Base-by-base conservation (phyloP, 768 basidiomycete species). In the Neoboletus subvelutipes region DNA sequence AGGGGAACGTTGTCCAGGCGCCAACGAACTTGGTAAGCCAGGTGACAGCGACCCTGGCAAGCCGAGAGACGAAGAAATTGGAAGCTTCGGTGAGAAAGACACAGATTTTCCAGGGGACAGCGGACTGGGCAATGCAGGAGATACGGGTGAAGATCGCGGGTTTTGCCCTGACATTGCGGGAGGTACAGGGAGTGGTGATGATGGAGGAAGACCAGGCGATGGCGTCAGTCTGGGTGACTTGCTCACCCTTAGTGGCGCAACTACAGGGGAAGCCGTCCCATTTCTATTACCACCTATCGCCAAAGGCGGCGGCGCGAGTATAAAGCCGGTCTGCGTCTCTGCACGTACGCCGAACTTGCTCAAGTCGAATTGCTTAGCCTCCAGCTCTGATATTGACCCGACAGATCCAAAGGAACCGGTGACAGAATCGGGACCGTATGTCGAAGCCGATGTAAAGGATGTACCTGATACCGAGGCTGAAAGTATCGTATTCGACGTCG, bases 241-340 rank as follows among this genome's bases (percentile, higher is more conserved):
- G 51, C 54, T 55, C 20, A 72, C 34, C 12, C 70, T 63, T 0
- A 72, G 46, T 0, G 71, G 71, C 9, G 72, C 67, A 3, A 71
- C 59, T 0, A 34, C 29, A 0, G 69, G 49, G 1, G 65, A 58
- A 1, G 49, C 40, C 20, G 46, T 1, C 8, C 41, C 39, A 26
- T 31, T 57, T 17, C 36, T 52, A 10, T 42, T 20, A 18, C 50
- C 45, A 18, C 67, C 67, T 4, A 70, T 54, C 22, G 28, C 58
- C 59, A 70, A 40, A 10, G 68, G 68, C 1, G 68, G 61, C 5
- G 67, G 66, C 22, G 55, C 66, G 31, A 69, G 68, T 8, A 66
- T 47, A 39, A 69, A 69, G n/a, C 54, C 55, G 1, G 55, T 34
- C 24, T 53, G 67, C 5, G 45, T 36, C 24, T 53, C 60, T 2